phyloP scores from a whole-genome alignment of 176 grass and related monocot species.

The Pontederia crassipes region DNA sequence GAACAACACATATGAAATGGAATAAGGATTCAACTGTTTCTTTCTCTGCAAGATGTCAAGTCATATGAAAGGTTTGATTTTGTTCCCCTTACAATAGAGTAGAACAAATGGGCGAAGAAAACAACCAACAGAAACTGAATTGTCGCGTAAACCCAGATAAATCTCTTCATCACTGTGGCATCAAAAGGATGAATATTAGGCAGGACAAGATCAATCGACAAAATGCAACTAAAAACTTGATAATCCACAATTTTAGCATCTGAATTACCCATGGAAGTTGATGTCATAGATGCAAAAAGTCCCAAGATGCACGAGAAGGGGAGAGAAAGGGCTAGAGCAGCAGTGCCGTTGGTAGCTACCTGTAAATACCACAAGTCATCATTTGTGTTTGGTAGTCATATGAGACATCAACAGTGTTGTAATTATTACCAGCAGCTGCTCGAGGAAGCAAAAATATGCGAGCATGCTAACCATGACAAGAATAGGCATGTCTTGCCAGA shows the following conservation, averaged over 20 bases:
- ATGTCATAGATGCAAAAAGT: conserved; percentile 68
- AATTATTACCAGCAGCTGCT: conserved; percentile 68
- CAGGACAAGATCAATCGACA: neutral
- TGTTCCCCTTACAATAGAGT: conserved; percentile 51
- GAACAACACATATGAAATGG: neutral
- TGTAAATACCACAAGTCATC: conserved; percentile 8
- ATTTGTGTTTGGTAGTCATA: neutral
- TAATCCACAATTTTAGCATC: neutral
- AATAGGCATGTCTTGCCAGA: conserved; percentile 67
- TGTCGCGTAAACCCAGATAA: conserved; percentile 50
- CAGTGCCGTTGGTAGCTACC: conserved; percentile 42
- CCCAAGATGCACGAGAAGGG: conserved; percentile 84
- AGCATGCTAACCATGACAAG: conserved; percentile 70
- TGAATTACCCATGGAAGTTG: conserved; percentile 62
- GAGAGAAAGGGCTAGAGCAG: conserved; percentile 66
- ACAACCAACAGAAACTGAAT: conserved; percentile 76
- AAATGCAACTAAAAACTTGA: neutral
- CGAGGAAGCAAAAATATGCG: conserved; percentile 92
- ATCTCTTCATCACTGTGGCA: conserved; percentile 52
- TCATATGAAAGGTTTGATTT: neutral
- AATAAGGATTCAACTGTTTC: neutral
- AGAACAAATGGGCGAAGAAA: conserved; percentile 79
- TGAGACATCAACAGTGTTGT: neutral
- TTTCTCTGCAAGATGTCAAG: neutral
- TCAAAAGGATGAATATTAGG: neutral